Evolutionary conservation across 306 rosid genomes (phyloP), one percentile per base, ranked within the genome.

Genomic region (Geum urbanum): DNA sequence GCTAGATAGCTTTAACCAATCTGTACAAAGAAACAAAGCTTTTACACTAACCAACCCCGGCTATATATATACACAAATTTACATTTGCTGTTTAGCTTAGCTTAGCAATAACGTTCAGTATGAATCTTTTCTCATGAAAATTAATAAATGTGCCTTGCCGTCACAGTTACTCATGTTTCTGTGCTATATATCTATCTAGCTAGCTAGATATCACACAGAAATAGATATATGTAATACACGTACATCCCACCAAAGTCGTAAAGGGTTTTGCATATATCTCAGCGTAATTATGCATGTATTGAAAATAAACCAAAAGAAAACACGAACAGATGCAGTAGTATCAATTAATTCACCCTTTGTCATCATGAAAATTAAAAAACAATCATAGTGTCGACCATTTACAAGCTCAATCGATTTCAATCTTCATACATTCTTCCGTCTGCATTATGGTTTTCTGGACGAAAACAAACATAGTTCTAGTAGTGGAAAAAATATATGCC

Each of bases 161-260:
- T 81, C 74, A 51, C 86, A 81, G 74, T 72, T 75, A 76, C 86
- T 81, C 84, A 62, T 78, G 84, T 70, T 74, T 81, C 72, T 61
- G 66, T 63, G 59, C 60, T 59, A 7, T 1, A 7, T 59, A 35
- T 7, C 3, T 15, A 43, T 15, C 9, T 11, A 49, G 68, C 77
- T 64, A 70, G 64, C 41, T 22, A 4, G 52, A 57, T 32, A 32
- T 32, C 37, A 58, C 9, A 8, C n/a, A 66, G 12, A 46, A 44
- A 9, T 40, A 65, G 47, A 24, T 46, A 66, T 12, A 24, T 15
- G 7, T 32, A 32, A 32, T 32, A 32, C 37, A 32, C n/a, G n/a
- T n/a, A n/a, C 37, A 32, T 32, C 1, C 32, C 65, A 44, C 55
- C 71, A 54, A 69, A 69, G 59, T 54, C 40, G 40, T 69, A 55